Conservation (phyloP, 768 basidiomycete species). For the Leccinum pellstonianum region DNA sequence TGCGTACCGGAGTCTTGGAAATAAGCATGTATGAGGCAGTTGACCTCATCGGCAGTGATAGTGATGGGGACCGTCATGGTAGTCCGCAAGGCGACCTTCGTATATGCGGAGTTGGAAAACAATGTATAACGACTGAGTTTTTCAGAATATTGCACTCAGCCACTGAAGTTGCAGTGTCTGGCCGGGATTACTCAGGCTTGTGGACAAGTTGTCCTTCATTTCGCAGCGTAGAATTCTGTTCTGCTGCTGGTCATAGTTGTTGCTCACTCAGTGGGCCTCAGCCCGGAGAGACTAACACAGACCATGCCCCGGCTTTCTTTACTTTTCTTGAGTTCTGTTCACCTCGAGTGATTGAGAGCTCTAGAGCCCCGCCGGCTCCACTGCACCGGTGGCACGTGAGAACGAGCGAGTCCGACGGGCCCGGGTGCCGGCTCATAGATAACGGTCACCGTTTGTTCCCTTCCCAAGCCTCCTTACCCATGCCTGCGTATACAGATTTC, state of each 20-base stretch:
- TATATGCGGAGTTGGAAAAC: constrained; percentile 31
- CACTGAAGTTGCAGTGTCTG: background rate
- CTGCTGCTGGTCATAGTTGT: background rate
- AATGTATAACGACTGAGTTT: background rate
- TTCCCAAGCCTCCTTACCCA: constrained; percentile 6
- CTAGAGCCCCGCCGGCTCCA: background rate
- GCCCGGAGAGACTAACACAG: background rate
- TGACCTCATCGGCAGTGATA: constrained; percentile 80
- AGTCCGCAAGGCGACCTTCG: background rate
- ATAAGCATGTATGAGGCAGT: constrained; percentile 82
- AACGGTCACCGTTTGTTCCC: background rate
- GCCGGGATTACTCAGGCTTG: too few species aligned
- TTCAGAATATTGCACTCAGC: background rate
- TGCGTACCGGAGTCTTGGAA: constrained; percentile 73
- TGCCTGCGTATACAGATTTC: constrained; percentile 24
- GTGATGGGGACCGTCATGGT: constrained; percentile 48
- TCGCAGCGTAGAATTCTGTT: background rate
- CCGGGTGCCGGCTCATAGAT: background rate
- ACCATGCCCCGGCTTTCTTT: background rate
- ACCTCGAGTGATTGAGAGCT: background rate
- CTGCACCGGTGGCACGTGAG: constrained; percentile 4
- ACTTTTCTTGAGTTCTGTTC: background rate
- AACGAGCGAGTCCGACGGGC: background rate
- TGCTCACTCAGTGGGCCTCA: background rate
- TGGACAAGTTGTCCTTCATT: background rate